phyloP scores from a whole-genome alignment of 129 eudicot genomes.

The Ambrosia artemisiifolia region DNA sequence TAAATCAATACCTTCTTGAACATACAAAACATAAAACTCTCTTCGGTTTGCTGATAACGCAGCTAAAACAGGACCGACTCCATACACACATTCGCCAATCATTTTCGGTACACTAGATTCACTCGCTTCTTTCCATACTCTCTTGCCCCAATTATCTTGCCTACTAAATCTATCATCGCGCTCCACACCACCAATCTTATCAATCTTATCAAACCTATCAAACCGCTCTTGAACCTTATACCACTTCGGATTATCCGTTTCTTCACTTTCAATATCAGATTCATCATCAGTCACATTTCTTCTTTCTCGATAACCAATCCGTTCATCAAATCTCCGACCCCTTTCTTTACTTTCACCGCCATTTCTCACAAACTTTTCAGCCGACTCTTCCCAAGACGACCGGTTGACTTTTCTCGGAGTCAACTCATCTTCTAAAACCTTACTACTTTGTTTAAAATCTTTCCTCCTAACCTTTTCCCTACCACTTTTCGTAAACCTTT shows the following conservation, averaged over 20 bases:
- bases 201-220: conserved; percentile 33
- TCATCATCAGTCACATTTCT: conserved; percentile 18
- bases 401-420: conserved; percentile 9
- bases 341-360: conserved; percentile 16
- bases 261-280: conserved; percentile 32
- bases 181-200: conserved; percentile 32
- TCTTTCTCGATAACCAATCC: conserved; percentile 9
- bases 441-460: conserved; percentile 11
- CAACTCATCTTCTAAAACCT: conserved; percentile 7
- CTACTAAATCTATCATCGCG: conserved; percentile 53
- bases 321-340: conserved; percentile 19
- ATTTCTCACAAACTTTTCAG: conserved; percentile 52
- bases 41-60: conserved; percentile 78
- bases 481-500: conserved; percentile 44
- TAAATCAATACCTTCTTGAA: conserved; percentile 85
- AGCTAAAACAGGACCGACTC: conserved; percentile 93
- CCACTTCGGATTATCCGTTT: conserved; percentile 64
- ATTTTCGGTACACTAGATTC: conserved; percentile 82
- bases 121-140: conserved; percentile 79
- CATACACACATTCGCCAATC: conserved; percentile 84
- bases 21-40: conserved; percentile 67
- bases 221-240: conserved; percentile 57
- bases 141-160: conserved; percentile 82
- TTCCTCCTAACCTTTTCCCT: conserved; percentile 34
- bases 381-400: conserved; percentile 79